These are phyloP conservation scores for Tolypocladium album DNA, from an alignment of 2,329 filamentous ascomycete species.

Conservation along the genomic window DNA sequence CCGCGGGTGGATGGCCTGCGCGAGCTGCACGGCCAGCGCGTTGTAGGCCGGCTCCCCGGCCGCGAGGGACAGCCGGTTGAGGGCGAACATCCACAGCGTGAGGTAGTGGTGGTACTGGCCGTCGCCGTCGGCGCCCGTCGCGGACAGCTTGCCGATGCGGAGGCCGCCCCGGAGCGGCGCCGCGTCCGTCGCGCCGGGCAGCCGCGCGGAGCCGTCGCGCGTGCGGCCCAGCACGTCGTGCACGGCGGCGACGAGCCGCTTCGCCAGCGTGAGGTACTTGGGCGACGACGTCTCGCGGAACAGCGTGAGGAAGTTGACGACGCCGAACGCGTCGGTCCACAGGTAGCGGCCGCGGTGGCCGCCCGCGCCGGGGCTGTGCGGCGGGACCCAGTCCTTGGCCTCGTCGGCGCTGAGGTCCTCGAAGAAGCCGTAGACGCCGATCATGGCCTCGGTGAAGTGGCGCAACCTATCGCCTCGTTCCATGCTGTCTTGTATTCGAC, in stretches of 20 bases:
- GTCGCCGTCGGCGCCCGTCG: slow-evolving; percentile 37
- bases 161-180: slow-evolving; percentile 43
- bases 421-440: slow-evolving; percentile 24
- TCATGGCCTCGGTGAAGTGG: slow-evolving; percentile 24
- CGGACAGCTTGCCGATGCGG: slow-evolving; percentile 44
- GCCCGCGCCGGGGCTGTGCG: slow-evolving; percentile 31
- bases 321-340: slow-evolving; percentile 51
- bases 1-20: slow-evolving; percentile 37
- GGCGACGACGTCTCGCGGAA: slow-evolving; percentile 23
- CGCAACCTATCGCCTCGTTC: background rate
- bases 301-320: slow-evolving; percentile 47
- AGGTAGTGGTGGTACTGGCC: slow-evolving; percentile 54
- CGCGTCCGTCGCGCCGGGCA: slow-evolving; percentile 39
- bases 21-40: slow-evolving; percentile 37
- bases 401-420: slow-evolving; percentile 10
- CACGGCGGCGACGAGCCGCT: slow-evolving; percentile 35
- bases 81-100: slow-evolving; percentile 52
- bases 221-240: slow-evolving; percentile 42
- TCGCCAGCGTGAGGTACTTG: slow-evolving; percentile 37
- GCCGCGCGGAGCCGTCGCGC: slow-evolving; percentile 31
- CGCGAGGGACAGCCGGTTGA: slow-evolving; percentile 41
- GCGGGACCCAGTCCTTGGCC: slow-evolving; percentile 31
- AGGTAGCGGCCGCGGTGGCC: slow-evolving; percentile 48
- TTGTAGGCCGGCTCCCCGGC: slow-evolving; percentile 36
- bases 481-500: background rate